A percentile compares a stretch with the other conserved stretches of the same genome.
Evolutionary conservation across 495 filamentous ascomycete species (phyloP).

Genomic region (Parachaetomium inaequale): DNA sequence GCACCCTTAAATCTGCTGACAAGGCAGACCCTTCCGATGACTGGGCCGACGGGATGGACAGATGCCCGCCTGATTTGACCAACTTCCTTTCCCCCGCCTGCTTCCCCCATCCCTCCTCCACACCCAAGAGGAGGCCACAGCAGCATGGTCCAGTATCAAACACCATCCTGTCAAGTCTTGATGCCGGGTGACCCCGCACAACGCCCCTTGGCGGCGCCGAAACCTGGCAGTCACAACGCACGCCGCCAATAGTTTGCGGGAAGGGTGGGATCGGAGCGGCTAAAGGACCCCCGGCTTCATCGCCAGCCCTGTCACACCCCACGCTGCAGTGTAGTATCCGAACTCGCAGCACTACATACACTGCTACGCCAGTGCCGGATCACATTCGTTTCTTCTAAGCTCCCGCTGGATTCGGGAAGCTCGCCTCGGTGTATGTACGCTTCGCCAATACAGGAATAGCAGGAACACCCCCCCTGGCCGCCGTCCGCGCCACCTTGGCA

Average conservation of each 20-base stretch:
- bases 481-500: conserved; percentile 6
- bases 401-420: background rate
- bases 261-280: conserved; percentile 8
- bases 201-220: conserved; percentile 4
- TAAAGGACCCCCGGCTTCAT: background rate
- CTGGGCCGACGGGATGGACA: background rate
- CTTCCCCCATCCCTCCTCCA: background rate
- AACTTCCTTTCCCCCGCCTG: background rate
- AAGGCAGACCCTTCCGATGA: background rate
- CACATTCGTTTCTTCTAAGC: background rate
- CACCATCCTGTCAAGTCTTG: background rate
- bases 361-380: background rate
- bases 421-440: background rate
- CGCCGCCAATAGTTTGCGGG: conserved; percentile 17
- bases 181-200: conserved; percentile 18
- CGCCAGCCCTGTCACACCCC: conserved; percentile 15
- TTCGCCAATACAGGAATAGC: conserved; percentile 5
- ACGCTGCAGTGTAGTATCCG: conserved; percentile 10
- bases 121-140: background rate
- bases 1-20: background rate
- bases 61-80: background rate
- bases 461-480: background rate
- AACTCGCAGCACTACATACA: background rate
- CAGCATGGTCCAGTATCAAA: background rate
- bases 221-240: conserved; percentile 17